These are phyloP conservation scores for Pontederia paniculata DNA, from an alignment of 176 grass and related monocot species.

Conservation along the genomic window DNA sequence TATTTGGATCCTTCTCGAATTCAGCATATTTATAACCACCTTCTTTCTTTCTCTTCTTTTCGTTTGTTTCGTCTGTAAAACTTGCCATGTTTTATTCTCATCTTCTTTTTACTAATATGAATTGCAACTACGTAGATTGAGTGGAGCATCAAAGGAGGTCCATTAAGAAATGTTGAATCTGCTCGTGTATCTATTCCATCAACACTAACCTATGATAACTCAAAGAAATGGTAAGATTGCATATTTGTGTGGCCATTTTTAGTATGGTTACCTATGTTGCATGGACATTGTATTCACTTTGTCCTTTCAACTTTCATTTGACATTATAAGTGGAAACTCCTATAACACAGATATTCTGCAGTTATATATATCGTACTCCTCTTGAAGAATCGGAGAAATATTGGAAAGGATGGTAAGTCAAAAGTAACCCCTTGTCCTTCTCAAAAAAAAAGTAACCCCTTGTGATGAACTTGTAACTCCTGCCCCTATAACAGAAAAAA, in stretches of 20 bases:
- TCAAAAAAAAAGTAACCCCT: neutral
- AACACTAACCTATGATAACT: slow-evolving; percentile 70
- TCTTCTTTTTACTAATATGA: neutral
- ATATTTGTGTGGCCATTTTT: slow-evolving; percentile 2
- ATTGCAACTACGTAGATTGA: slow-evolving; percentile 44
- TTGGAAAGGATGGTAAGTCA: slow-evolving; percentile 91
- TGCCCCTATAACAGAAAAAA: neutral
- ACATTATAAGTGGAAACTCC: neutral
- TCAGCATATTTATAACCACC: too few species aligned
- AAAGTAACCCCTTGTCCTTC: neutral
- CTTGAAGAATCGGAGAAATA: slow-evolving; percentile 77
- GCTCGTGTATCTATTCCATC: slow-evolving; percentile 82
- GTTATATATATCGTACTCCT: slow-evolving; percentile 69
- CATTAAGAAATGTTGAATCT: slow-evolving; percentile 76
- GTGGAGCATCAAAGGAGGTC: slow-evolving; percentile 74
- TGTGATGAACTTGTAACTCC: neutral
- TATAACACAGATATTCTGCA: slow-evolving; percentile 28
- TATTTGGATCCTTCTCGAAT: too few species aligned
- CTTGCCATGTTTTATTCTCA: neutral
- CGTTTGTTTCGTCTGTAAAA: neutral
- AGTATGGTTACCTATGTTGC: neutral
- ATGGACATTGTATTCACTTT: neutral
- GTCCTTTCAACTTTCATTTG: slow-evolving; percentile 3
- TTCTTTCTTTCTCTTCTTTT: neutral
- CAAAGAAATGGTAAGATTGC: slow-evolving; percentile 58